These are phyloP conservation scores for Fusarium succisae DNA, from an alignment of 2,329 filamentous ascomycete genomes.

Conservation along the genomic window DNA sequence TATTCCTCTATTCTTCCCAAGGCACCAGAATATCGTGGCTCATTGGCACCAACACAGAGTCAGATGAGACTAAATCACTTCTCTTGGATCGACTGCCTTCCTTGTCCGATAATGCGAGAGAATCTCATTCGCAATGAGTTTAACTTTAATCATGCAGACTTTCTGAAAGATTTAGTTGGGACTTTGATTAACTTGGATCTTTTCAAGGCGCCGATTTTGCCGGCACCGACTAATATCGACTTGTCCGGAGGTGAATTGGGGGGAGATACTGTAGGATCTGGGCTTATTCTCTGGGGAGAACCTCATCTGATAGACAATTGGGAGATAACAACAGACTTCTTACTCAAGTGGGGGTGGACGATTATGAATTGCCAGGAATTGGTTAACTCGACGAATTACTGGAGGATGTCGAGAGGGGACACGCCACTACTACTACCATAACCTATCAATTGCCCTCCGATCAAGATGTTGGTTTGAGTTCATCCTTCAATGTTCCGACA, in stretches of 20 bases:
- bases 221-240: too few relatives aligned
- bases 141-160: neutral
- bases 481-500: neutral
- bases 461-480: neutral
- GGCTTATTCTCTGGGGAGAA: neutral
- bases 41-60: neutral
- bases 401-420: neutral
- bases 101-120: neutral
- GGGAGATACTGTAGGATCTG: neutral
- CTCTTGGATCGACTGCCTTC: neutral
- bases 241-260: too few relatives aligned
- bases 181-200: neutral
- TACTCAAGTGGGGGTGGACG: neutral
- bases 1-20: neutral
- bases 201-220: neutral
- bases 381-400: neutral
- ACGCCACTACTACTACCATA: neutral
- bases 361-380: neutral
- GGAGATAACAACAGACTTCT: neutral
- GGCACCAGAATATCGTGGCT: neutral
- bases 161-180: neutral
- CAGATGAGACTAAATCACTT: neutral
- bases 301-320: neutral
- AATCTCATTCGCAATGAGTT: neutral
- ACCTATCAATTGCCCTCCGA: fast-evolving